Percentiles rank a stretch among this genome's conserved stretches.
phyloP scores from a whole-genome alignment of 192 early-diverging fungal genomes.

The Pecoramyces ruminantium region DNA sequence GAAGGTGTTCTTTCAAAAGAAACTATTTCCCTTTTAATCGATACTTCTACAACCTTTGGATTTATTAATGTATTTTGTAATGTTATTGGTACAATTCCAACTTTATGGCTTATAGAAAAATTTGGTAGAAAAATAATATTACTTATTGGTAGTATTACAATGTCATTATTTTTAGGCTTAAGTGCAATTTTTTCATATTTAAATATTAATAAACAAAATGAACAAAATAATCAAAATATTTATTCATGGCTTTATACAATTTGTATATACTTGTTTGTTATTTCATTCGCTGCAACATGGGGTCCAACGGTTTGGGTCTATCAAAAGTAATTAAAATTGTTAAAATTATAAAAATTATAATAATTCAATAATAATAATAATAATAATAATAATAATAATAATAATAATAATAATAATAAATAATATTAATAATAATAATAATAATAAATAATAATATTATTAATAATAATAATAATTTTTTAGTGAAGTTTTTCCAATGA shows the following conservation, averaged over 20 bases:
- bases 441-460: too few species aligned
- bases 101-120: background rate
- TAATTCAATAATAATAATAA: too few species aligned
- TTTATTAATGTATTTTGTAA: background rate
- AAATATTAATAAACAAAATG: too few species aligned
- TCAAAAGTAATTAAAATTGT: background rate
- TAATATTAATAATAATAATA: too few species aligned
- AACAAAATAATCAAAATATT: too few species aligned
- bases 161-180: background rate
- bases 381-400: too few species aligned
- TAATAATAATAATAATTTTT: too few species aligned
- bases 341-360: too few species aligned
- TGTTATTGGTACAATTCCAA: background rate
- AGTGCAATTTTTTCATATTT: too few species aligned
- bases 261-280: background rate
- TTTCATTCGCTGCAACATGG: background rate
- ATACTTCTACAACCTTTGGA: background rate
- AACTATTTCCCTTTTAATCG: background rate
- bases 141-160: background rate
- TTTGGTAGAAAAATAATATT: background rate
- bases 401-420: too few species aligned
- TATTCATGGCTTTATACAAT: too few species aligned
- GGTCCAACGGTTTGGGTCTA: background rate
- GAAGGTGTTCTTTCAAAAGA: background rate
- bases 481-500: background rate